phyloP scores from a whole-genome alignment of 148 eudicot species.

The Vaccinium corymbosum region DNA sequence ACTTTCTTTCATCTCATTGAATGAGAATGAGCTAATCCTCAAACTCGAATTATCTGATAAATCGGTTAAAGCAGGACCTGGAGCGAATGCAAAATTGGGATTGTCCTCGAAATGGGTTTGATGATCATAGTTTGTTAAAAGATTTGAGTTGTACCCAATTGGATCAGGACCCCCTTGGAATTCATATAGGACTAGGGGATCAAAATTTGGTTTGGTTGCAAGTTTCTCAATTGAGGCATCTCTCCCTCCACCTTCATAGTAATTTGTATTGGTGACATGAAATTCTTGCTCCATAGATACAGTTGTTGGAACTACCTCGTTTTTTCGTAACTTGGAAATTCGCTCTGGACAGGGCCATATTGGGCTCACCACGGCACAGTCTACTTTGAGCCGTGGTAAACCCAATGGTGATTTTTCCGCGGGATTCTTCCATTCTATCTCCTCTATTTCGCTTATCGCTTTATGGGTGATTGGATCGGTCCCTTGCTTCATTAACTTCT shows the following conservation, averaged over 20 bases:
- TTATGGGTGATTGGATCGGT: conserved; percentile 82
- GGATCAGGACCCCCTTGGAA: conserved; percentile 30
- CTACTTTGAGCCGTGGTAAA: neutral
- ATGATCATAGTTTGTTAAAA: conserved; percentile 18
- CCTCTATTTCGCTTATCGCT: conserved; percentile 32
- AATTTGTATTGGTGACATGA: conserved; percentile 11
- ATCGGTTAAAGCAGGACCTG: conserved; percentile 30
- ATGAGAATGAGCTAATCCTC: conserved; percentile 32
- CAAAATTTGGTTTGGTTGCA: conserved; percentile 27
- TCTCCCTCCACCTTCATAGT: conserved; percentile 8
- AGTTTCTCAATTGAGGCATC: conserved; percentile 18
- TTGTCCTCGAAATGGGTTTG: conserved; percentile 19
- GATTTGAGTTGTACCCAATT: conserved; percentile 17
- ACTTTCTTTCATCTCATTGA: conserved; percentile 46
- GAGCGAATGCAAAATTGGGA: conserved; percentile 30
- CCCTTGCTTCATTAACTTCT: conserved; percentile 74
- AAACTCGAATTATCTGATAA: conserved; percentile 31
- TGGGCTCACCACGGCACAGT: neutral
- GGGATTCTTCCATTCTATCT: conserved; percentile 17
- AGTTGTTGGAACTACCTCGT: neutral
- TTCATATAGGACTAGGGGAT: conserved; percentile 31
- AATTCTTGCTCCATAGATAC: conserved; percentile 24
- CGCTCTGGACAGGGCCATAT: neutral
- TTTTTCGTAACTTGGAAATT: neutral
- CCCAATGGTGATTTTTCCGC: conserved; percentile 18